Conservation (phyloP, 768 basidiomycete genomes). For the Amanita inopinata region DNA sequence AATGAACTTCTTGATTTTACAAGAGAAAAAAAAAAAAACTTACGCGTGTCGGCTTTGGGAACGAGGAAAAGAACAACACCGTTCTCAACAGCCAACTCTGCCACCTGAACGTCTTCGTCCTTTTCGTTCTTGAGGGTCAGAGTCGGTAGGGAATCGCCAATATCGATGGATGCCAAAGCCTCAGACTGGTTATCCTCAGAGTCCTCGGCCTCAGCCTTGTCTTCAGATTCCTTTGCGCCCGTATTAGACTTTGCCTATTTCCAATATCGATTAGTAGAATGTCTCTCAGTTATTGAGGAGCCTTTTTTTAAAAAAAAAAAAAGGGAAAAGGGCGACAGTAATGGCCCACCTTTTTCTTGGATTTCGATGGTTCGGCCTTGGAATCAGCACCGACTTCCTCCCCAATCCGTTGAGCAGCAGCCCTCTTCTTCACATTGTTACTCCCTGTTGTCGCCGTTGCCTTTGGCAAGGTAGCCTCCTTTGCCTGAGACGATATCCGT, state of each 20-base stretch:
- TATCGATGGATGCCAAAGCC: conserved; percentile 18
- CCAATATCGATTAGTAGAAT: no score
- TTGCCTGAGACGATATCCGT: conserved; percentile 40
- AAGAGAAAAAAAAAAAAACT: conserved; percentile 17
- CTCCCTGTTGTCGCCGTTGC: conserved; percentile 18
- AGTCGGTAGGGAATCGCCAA: conserved; percentile 70
- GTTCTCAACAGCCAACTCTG: conserved; percentile 51
- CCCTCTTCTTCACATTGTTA: conserved; percentile 26
- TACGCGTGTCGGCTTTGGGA: conserved; percentile 81
- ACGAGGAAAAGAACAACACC: conserved; percentile 79
- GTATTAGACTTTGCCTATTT: conserved; percentile 9
- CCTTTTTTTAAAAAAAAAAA: background rate
- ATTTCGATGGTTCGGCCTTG: conserved; percentile 21
- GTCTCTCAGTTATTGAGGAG: no score
- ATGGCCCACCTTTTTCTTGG: conserved; percentile 22
- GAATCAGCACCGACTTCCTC: conserved; percentile 16
- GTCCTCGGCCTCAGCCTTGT: conserved; percentile 11
- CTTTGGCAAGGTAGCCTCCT: conserved; percentile 20
- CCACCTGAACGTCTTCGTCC: conserved; percentile 66
- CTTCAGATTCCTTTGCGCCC: conserved; percentile 17
- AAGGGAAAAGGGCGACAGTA: background rate
- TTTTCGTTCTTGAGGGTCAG: conserved; percentile 79
- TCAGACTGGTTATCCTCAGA: conserved; percentile 13
- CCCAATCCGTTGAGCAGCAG: conserved; percentile 28
- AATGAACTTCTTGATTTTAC: background rate